Percentiles rank a stretch among this genome's conserved stretches.
Conservation (phyloP, 2,329 filamentous ascomycete genomes). For the Aurifilum marmelostoma region DNA sequence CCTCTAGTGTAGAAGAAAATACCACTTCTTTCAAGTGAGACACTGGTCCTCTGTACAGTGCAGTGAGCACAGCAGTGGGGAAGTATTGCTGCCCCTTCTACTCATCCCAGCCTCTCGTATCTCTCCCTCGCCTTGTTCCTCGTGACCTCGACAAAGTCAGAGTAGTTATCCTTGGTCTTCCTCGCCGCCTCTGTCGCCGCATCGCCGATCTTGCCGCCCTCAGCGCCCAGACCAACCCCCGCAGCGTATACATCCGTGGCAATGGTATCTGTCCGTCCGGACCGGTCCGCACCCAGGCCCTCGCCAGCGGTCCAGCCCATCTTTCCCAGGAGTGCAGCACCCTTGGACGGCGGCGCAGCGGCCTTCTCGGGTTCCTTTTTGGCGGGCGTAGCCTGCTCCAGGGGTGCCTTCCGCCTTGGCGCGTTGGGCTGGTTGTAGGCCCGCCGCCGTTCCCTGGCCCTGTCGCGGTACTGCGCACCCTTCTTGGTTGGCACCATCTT, state of each 20-base stretch:
- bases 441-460: constrained; percentile 68
- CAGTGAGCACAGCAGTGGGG: not conserved
- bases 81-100: too few species aligned
- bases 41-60: not conserved
- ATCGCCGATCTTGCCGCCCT: constrained; percentile 71
- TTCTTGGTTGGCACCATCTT: constrained; percentile 35
- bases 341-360: constrained; percentile 53
- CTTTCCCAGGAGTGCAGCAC: constrained; percentile 69
- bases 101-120: constrained; percentile 57
- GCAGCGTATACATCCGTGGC: constrained; percentile 67
- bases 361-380: constrained; percentile 37
- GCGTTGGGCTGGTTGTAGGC: constrained; percentile 61
- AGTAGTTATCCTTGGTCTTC: constrained; percentile 62
- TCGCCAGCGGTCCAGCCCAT: constrained; percentile 72
- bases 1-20: not conserved
- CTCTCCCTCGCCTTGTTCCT: constrained; percentile 69
- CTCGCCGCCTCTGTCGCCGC: constrained; percentile 65
- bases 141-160: constrained; percentile 65
- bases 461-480: constrained; percentile 60
- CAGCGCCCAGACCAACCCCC: constrained; percentile 70
- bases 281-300: constrained; percentile 66
- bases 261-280: constrained; percentile 66
- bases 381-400: constrained; percentile 41
- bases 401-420: constrained; percentile 49
- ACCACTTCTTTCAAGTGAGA: not conserved